Percentiles rank a stretch among this genome's conserved stretches.
These are phyloP conservation scores for Meyerozyma carpophila DNA, from an alignment of 1,139 yeast genomes.

Conservation along the genomic window DNA sequence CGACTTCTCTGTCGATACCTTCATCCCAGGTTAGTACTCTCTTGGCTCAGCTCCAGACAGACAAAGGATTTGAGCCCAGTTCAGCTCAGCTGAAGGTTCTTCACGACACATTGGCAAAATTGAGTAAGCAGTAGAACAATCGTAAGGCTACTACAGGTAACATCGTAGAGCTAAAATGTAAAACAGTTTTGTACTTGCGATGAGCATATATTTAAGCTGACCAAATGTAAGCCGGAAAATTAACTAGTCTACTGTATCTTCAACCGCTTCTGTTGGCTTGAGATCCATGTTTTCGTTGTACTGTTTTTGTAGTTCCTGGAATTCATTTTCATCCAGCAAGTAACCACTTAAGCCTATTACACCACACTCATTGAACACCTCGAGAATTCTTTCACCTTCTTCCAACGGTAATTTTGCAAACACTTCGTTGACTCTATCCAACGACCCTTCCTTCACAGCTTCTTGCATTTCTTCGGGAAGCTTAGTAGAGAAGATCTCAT, in stretches of 20 bases:
- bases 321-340: constrained; percentile 21
- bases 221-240: background rate
- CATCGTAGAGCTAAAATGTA: background rate
- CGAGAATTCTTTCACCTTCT: constrained; percentile 77
- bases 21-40: constrained; percentile 23
- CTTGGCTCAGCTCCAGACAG: constrained; percentile 23
- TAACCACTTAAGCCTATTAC: constrained; percentile 64
- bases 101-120: constrained; percentile 32
- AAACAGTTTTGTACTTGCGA: background rate
- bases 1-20: constrained; percentile 8
- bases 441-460: constrained; percentile 66
- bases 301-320: constrained; percentile 18
- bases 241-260: constrained; percentile 7
- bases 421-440: constrained; percentile 80
- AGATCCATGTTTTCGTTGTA: constrained; percentile 14
- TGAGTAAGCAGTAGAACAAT: constrained; percentile 12
- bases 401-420: constrained; percentile 71
- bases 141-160: background rate
- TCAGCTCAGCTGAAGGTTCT: constrained; percentile 9
- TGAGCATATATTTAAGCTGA: background rate
- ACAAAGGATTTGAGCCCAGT: constrained; percentile 3
- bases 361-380: constrained; percentile 72
- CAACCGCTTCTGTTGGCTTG: constrained; percentile 3
- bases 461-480: constrained; percentile 62
- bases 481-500: constrained; percentile 45